Base-by-base conservation (phyloP, 164 flowering plant genomes). In the Aristolochia contorta region DNA sequence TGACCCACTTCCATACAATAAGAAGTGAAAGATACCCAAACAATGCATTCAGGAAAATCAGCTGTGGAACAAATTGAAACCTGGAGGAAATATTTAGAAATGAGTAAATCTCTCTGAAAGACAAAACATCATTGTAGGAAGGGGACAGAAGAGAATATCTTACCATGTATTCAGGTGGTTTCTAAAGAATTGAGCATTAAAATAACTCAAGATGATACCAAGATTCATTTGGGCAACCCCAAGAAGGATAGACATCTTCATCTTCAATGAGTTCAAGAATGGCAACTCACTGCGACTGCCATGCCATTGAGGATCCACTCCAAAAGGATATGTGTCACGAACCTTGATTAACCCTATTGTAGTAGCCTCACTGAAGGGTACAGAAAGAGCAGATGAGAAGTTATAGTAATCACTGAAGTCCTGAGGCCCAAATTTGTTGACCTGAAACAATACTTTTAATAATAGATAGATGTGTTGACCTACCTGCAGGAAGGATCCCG, bases 211-310 rank as follows among this genome's bases (percentile, higher is more conserved):
- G 54, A 91, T 67, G 64, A 93, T 90, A 58, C 99, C 96, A 59
- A 93, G 89, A 77, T 93, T 93, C 99, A 93, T 93, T 58, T 93
- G 99, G 32, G 93, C 80, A 33, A 93, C 97, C 49, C 99, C 97
- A 62, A 91, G 65, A 64, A 93, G 89, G 59, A 93, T 93, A 8
- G 99, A 93, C 99, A 93, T 88, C 79, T 93, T 93, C 99, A 93
- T 93, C 83, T 93, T 93, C 79, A 93, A 74, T 15, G 97, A 93
- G 71, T 93, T 93, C 16, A 93, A 88, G 63, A 86, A 93, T 58
- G 99, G 97, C 70, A 93, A 72, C 66, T 93, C 99, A 68, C 84
- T 88, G 33, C 96, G 94, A 47, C 80, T 57, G n/a, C 99, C 97
- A 78, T 85, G 91, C 99, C 99, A 93, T 65, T 48, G 76, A 63